phyloP scores from a whole-genome alignment of 129 eudicot species.

The Ambrosia artemisiifolia region DNA sequence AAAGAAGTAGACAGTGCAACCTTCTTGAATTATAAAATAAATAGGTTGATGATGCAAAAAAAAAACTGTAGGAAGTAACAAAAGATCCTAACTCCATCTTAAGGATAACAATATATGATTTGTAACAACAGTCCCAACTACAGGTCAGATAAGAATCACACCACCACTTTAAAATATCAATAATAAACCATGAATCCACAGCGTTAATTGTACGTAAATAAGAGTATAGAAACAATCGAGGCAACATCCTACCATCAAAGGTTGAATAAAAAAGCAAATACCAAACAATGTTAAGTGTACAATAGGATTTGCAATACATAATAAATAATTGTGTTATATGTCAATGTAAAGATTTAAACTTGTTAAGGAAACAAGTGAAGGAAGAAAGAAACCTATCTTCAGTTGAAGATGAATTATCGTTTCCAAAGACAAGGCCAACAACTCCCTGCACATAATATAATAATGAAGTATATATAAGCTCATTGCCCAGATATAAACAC shows the following conservation, averaged over 20 bases:
- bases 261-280: background rate
- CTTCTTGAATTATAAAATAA: too few relatives aligned
- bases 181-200: too few relatives aligned
- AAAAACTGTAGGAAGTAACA: too few relatives aligned
- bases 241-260: too few relatives aligned
- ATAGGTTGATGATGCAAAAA: too few relatives aligned
- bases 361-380: background rate
- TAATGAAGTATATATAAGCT: background rate
- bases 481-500: background rate
- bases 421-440: constrained; percentile 82
- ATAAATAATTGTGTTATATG: background rate
- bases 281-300: background rate
- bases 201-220: too few relatives aligned
- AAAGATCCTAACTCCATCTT: too few relatives aligned
- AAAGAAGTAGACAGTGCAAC: background rate
- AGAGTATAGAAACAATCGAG: too few relatives aligned
- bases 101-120: too few relatives aligned
- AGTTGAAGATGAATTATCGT: constrained; percentile 65
- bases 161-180: too few relatives aligned
- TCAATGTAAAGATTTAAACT: background rate
- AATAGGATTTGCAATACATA: constrained; percentile 9
- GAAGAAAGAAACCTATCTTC: constrained; percentile 70
- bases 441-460: constrained; percentile 54
- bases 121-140: too few relatives aligned
- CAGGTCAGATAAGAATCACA: too few relatives aligned